Evolutionary conservation across 768 basidiomycete genomes (phyloP).

Genomic region (Leccinum incarnatum): DNA sequence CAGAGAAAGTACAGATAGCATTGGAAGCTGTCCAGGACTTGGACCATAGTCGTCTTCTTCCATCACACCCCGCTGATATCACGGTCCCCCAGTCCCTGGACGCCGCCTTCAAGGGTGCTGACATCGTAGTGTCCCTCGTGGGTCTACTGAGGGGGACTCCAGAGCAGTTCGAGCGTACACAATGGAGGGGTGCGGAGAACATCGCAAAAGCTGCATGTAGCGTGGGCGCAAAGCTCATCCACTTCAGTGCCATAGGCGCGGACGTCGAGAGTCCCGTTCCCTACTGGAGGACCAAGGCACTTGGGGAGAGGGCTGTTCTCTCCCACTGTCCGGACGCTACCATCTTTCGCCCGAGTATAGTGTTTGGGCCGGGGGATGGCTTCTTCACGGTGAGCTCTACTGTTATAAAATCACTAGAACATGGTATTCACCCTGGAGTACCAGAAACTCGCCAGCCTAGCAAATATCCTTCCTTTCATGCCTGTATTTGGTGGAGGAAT

Average conservation of each 20-base stretch:
- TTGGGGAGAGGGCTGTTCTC: conserved; percentile 58
- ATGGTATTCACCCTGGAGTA: background rate
- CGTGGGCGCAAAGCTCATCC: conserved; percentile 56
- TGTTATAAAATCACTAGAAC: background rate
- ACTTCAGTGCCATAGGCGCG: conserved; percentile 78
- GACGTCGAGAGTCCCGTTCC: conserved; percentile 53
- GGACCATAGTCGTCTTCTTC: conserved; percentile 37
- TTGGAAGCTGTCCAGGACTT: conserved; percentile 33
- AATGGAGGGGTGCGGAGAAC: conserved; percentile 65
- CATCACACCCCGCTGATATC: conserved; percentile 49
- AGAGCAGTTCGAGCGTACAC: conserved; percentile 56
- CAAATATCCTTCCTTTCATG: conserved; percentile 60
- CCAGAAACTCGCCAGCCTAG: conserved; percentile 62
- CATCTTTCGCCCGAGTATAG: conserved; percentile 66
- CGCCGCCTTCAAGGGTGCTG: conserved; percentile 52
- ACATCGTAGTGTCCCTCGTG: conserved; percentile 64
- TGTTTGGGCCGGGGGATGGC: conserved; percentile 74
- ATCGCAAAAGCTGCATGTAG: conserved; percentile 53
- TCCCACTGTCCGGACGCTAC: conserved; percentile 48
- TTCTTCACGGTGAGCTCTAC: conserved; percentile 61
- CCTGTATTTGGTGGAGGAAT: conserved; percentile 76
- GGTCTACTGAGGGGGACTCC: conserved; percentile 61
- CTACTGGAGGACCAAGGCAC: conserved; percentile 60
- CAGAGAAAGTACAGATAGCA: conserved; percentile 38
- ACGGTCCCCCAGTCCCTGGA: conserved; percentile 44